Evolutionary conservation across 331 rosid genomes (phyloP), one percentile per base, ranked within the genome.

Genomic region (Arachis monticola): DNA sequence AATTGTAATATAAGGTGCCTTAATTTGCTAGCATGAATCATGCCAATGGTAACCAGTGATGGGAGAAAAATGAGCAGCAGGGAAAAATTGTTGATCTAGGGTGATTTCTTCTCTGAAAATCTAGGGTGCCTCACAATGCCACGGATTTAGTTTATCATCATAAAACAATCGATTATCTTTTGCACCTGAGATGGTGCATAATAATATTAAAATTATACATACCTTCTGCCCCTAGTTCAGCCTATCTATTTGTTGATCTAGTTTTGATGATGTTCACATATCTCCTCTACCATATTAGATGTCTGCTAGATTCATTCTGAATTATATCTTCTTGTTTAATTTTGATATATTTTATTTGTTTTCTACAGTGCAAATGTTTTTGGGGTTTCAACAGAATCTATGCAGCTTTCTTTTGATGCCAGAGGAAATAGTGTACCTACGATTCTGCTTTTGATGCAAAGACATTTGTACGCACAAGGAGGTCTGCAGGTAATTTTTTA

Each of bases 351-450:
- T 77, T 85, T 85, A 38, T 68, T 69, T 59, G 60, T 76, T 67
- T 5, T 81, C 68, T 62, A 79, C 90, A 95, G 99, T 47, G 84
- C 99, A 53, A 90, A 57, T 73, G 99, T 95, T 74, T 95, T 95
- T 60, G 99, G 99, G 69, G 99, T 95, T 65, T 95, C 99, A 51
- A 95, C 99, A 5, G 98, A 95, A 77, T 92, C 99, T 8, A 95
- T 95, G 99, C 99, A 95, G 85, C 97, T 92, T 73, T 92, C 98
- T 8, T 92, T 92, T 75, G 99, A 95, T 84, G 87, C 93, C 52
- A 89, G 98, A 87, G 97, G 99, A 70, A 95, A 95, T 81, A 90
- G 98, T 48, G 97, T 92, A 61, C 99, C 99, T 45, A 90, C 92
- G 45, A 92, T 95, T 74, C 90, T 95, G 73, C 78, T 95, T 61